Conservation (phyloP, 1,284 basidiomycete genomes). For the Inonotus hispidus region DNA sequence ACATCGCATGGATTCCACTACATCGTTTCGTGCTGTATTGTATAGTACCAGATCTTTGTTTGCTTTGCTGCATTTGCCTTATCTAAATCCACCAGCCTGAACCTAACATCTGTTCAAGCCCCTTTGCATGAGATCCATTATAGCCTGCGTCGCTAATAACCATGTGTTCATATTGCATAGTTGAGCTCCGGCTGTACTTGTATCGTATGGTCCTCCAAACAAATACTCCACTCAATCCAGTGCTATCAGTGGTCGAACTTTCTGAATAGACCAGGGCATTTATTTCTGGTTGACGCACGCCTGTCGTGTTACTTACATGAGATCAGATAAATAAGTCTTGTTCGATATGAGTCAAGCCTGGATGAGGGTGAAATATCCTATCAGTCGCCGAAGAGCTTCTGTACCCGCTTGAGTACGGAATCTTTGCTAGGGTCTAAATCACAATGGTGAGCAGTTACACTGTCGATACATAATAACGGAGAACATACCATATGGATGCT, state of each 20-base stretch:
- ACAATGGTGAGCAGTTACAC: constrained; percentile 6
- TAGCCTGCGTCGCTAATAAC: neutral
- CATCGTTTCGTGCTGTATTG: neutral
- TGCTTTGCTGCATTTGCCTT: neutral
- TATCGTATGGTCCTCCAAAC: neutral
- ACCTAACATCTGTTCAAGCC: neutral
- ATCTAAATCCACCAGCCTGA: neutral
- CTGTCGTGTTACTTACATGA: neutral
- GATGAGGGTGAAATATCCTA: neutral
- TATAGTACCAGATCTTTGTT: neutral
- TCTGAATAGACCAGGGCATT: neutral
- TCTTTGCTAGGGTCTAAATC: constrained; percentile 90
- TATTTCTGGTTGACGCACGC: neutral
- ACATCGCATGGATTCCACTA: neutral
- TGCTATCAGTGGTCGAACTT: neutral
- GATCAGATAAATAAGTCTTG: neutral
- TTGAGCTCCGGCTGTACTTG: neutral
- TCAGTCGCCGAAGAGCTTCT: constrained; percentile 91
- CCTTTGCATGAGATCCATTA: neutral
- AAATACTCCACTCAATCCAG: neutral
- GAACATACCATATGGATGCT: constrained; percentile 80
- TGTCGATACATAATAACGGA: neutral
- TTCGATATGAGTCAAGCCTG: neutral
- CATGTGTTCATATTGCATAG: neutral
- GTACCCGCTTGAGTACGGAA: constrained; percentile 94